Evolutionary conservation across 768 basidiomycete genomes (phyloP).

Genomic region (Lentinula detonsa): DNA sequence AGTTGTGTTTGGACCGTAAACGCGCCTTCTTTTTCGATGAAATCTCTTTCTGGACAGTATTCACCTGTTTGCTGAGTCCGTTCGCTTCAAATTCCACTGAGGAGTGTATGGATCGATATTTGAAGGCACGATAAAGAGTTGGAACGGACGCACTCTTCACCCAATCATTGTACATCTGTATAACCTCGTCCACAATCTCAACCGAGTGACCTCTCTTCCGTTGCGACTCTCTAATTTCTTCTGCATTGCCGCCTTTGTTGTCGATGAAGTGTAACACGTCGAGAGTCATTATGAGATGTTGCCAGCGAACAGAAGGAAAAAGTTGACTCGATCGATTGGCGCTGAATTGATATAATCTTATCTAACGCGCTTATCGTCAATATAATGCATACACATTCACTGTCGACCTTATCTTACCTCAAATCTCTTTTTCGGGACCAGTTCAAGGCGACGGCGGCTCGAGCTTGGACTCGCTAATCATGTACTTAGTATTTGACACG

Average conservation of each 20-base stretch:
- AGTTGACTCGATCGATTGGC: slow-evolving; percentile 2
- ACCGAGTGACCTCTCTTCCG: slow-evolving; percentile 83
- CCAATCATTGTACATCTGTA: slow-evolving; percentile 90
- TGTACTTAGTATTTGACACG: too few relatives aligned
- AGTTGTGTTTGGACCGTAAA: not conserved
- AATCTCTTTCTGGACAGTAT: slow-evolving; percentile 93
- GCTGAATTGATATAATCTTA: not conserved
- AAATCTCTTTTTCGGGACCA: too few relatives aligned
- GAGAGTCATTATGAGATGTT: slow-evolving; percentile 57
- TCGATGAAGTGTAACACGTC: slow-evolving; percentile 79
- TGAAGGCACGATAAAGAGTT: not conserved
- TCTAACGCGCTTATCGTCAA: not conserved
- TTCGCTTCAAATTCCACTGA: slow-evolving; percentile 89
- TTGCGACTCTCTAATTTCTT: slow-evolving; percentile 88
- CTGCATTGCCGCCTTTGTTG: slow-evolving; percentile 87
- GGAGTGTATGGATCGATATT: not conserved
- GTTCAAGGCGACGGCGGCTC: too few relatives aligned
- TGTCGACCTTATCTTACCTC: too few relatives aligned
- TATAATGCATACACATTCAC: too few relatives aligned
- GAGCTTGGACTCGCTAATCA: too few relatives aligned
- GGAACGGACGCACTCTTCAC: slow-evolving; percentile 69
- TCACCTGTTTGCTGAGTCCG: slow-evolving; percentile 72
- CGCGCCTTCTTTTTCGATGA: slow-evolving; percentile 85
- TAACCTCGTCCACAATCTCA: slow-evolving; percentile 91
- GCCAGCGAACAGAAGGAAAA: not conserved